Evolutionary conservation across 345 rosid species (phyloP), one percentile per base, ranked within the genome.

Genomic region (Gossypium ekmanianum): DNA sequence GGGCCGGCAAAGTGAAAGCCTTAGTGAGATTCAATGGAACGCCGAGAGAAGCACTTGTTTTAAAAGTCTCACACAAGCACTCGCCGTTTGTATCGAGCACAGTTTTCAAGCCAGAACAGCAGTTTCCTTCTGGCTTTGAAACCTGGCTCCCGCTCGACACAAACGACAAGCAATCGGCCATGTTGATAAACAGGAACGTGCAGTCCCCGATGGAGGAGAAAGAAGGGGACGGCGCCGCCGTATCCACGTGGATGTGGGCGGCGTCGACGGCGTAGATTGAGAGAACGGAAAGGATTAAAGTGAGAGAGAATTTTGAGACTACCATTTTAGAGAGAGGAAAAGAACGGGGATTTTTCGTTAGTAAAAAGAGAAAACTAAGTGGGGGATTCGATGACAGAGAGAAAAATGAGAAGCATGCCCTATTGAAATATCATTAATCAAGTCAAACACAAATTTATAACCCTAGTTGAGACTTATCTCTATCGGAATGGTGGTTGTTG

Each of bases 11-110:
- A 50, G 91, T 58, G 14, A 84, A 22, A 68, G 98, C 94, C 81
- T 91, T 94, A 24, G 93, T 82, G 51, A 94, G 77, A 80, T 92
- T 90, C 88, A 94, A 81, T 18, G 73, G 74, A 62, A 92, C 81
- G 17, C 98, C 97, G 16, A 86, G 74, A 48, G 90, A 87, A 1
- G 87, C 94, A 62, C 98, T 91, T 82, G 79, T 87, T 75, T 88
- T 91, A 52, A 92, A 87, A 39, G 86, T 94, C 80, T 89, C 97
- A 75, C 98, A 94, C 12, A 94, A 88, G 63, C 98, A 94, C 69
- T 81, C 83, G 0, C 97, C 85, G 75, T 89, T 84, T 13, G 93
- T 67, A 68, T 76, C 73, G 54, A 94, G 54, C 58, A 91, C 96
- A 12, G 91, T 88, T 84, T 92, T 89, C 18, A 92, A 80, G 3